Conservation (phyloP, 805 yeast species). For the Teunomyces kruisii region DNA sequence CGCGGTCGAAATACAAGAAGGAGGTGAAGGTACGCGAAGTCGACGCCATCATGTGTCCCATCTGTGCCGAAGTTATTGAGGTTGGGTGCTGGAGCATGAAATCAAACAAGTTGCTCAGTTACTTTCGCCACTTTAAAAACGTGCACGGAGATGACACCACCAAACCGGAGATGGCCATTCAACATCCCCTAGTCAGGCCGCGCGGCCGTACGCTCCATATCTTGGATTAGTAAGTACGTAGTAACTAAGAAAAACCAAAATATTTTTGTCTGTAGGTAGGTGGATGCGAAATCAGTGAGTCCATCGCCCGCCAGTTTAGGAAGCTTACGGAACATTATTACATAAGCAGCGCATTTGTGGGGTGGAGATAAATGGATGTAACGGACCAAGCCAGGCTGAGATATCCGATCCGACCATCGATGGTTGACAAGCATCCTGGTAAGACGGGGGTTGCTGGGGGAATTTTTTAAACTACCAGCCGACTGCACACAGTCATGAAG, state of each 20-base stretch:
- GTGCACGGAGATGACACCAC: slow-evolving; percentile 8
- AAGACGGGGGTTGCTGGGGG: no score
- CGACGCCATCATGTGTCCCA: slow-evolving; percentile 28
- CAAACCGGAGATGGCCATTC: neutral
- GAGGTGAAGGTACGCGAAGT: slow-evolving; percentile 16
- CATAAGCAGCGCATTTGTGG: neutral
- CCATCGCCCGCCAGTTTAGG: neutral
- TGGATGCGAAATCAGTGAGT: no score
- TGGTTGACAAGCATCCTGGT: neutral
- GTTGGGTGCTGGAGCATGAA: slow-evolving; percentile 31
- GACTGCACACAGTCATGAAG: neutral
- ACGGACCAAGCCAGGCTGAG: neutral
- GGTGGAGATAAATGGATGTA: neutral
- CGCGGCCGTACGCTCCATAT: slow-evolving; percentile 10
- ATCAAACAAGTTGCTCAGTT: slow-evolving; percentile 25
- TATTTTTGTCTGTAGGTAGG: neutral
- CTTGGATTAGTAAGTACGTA: slow-evolving; percentile 4
- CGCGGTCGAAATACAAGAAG: slow-evolving; percentile 2
- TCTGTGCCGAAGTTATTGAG: slow-evolving; percentile 25
- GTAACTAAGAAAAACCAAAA: neutral
- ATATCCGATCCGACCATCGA: neutral
- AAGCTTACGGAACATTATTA: neutral
- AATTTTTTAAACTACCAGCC: neutral
- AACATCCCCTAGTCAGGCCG: slow-evolving; percentile 6
- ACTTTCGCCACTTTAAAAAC: slow-evolving; percentile 30